Conservation (phyloP, 495 filamentous ascomycete species). For the Penicillium cataractarum region DNA sequence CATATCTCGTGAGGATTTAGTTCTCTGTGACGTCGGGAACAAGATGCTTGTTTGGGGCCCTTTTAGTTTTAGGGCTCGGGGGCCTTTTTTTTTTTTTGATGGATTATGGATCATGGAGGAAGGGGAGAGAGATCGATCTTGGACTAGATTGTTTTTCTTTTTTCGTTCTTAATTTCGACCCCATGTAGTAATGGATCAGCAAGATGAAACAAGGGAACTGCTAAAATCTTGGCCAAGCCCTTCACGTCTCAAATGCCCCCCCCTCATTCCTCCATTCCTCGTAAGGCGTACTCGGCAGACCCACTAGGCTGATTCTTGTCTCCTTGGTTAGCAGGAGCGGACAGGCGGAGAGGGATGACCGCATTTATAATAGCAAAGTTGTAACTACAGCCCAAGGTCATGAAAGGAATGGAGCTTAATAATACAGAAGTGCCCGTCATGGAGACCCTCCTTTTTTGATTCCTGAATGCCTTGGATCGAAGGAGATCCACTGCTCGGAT, state of each 20-base stretch:
- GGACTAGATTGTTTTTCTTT: no score
- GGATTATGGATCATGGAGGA: no score
- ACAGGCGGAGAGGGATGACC: no score
- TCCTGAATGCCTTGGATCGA: background rate
- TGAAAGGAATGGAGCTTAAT: no score
- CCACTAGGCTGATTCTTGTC: conserved; percentile 24
- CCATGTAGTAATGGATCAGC: conserved; percentile 23
- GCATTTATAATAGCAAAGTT: no score
- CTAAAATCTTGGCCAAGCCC: conserved; percentile 17
- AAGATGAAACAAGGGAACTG: conserved; percentile 23
- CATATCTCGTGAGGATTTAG: conserved; percentile 2
- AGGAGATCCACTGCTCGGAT: conserved; percentile 1
- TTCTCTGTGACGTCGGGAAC: conserved; percentile 1
- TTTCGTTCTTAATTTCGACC: background rate
- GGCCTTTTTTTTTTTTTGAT: no score
- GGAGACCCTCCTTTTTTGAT: background rate
- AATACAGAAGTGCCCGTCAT: background rate
- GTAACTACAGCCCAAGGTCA: no score
- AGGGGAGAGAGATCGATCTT: no score
- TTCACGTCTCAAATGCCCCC: background rate
- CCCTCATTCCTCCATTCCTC: background rate
- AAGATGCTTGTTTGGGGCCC: background rate
- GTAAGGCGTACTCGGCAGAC: conserved; percentile 19
- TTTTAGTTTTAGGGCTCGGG: background rate
- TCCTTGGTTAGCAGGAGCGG: no score